Conservation (phyloP, 2,329 filamentous ascomycete genomes). For the Coniella vitis region DNA sequence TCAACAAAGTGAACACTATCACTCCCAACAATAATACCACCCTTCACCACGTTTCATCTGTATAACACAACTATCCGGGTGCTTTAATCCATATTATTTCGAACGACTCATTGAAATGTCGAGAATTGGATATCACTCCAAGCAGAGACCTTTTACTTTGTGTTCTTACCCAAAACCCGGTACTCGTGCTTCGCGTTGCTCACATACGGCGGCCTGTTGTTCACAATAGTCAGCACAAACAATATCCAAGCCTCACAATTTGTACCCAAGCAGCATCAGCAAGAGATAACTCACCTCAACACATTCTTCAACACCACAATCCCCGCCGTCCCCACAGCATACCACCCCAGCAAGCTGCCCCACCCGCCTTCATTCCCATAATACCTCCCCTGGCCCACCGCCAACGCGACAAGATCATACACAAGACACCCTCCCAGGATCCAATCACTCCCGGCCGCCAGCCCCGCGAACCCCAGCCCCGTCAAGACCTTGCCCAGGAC, state of each 20-base stretch:
- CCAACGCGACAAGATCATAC: constrained; percentile 49
- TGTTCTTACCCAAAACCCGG: no score
- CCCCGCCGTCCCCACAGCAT: constrained; percentile 43
- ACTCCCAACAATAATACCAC: no score
- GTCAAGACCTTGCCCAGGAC: constrained; percentile 48
- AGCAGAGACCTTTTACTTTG: not conserved
- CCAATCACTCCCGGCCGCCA: constrained; percentile 48
- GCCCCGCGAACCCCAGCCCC: constrained; percentile 43
- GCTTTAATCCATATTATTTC: no score
- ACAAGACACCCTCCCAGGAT: constrained; percentile 53
- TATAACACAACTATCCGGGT: no score
- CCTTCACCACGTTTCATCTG: no score
- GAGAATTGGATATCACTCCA: no score
- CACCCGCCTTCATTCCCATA: constrained; percentile 32
- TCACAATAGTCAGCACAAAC: not conserved
- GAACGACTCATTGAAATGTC: no score
- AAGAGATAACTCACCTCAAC: constrained; percentile 31
- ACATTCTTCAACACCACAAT: constrained; percentile 47
- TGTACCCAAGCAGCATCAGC: no score
- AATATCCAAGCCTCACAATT: no score
- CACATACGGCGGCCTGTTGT: no score
- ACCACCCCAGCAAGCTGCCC: constrained; percentile 43
- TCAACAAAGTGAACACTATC: no score
- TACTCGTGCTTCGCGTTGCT: no score
- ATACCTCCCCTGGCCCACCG: constrained; percentile 42